These are phyloP conservation scores for Claviceps arundinis DNA, from an alignment of 2,329 filamentous ascomycete genomes.

Conservation along the genomic window DNA sequence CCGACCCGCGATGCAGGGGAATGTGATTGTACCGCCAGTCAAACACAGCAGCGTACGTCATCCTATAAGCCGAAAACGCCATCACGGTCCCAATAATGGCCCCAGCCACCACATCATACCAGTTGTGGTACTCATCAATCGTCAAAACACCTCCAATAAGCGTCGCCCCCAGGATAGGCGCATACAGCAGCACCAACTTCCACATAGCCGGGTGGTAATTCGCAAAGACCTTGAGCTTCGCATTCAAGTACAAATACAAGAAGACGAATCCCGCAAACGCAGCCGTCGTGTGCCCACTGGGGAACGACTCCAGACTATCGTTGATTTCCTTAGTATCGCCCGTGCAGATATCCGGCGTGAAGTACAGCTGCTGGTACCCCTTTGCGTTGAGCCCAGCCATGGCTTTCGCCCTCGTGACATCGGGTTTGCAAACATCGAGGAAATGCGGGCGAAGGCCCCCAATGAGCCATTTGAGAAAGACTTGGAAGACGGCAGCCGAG, in stretches of 20 bases:
- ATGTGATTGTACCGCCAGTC: conserved; percentile 55
- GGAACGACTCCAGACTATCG: conserved; percentile 57
- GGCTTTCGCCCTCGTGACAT: conserved; percentile 10
- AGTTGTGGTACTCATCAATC: conserved; percentile 63
- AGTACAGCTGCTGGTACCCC: conserved; percentile 50
- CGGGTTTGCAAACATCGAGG: conserved; percentile 54
- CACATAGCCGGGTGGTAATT: conserved; percentile 63
- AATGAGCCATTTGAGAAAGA: conserved; percentile 64
- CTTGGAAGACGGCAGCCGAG: conserved; percentile 60
- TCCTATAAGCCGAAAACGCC: conserved; percentile 52
- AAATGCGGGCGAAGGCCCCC: conserved; percentile 62
- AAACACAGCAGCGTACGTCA: conserved; percentile 55
- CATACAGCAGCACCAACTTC: conserved; percentile 54
- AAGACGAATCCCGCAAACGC: conserved; percentile 61
- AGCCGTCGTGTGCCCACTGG: conserved; percentile 60
- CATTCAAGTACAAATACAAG: conserved; percentile 61
- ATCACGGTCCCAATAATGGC: conserved; percentile 51
- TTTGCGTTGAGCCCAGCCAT: conserved; percentile 28
- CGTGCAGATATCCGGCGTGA: conserved; percentile 56
- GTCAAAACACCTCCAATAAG: conserved; percentile 58
- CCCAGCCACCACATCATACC: conserved; percentile 60
- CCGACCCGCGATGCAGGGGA: conserved; percentile 40
- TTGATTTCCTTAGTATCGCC: conserved; percentile 51
- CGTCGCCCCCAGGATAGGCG: conserved; percentile 52
- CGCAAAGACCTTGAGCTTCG: conserved; percentile 62